These are phyloP conservation scores for Ceratopteris richardii DNA, from an alignment of 75 land plant species.

Conservation along the genomic window DNA sequence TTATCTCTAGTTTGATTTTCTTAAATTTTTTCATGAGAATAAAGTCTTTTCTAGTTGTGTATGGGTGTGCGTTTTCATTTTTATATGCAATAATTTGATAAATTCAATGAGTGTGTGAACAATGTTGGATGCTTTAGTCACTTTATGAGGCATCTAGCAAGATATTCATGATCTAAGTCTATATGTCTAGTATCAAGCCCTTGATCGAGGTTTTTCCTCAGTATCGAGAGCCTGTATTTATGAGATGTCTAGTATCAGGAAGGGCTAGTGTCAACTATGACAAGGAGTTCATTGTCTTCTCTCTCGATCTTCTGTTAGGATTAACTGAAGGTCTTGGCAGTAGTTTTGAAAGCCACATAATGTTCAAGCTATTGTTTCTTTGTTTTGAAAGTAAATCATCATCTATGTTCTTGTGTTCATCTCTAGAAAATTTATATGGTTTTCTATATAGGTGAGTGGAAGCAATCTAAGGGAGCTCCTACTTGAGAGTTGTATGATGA, in stretches of 20 bases:
- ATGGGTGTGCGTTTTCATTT: too few relatives aligned
- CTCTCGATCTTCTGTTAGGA: slow-evolving; percentile 89
- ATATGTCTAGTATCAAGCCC: slow-evolving; percentile 52
- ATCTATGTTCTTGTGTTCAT: too few relatives aligned
- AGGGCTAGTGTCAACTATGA: slow-evolving; percentile 81
- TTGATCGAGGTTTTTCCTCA: slow-evolving; percentile 86
- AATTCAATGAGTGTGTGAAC: too few relatives aligned
- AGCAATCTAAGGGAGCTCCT: slow-evolving; percentile 75
- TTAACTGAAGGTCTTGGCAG: slow-evolving; percentile 94
- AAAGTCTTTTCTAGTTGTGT: too few relatives aligned
- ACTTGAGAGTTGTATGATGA: slow-evolving; percentile 90
- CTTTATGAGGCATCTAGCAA: too few relatives aligned
- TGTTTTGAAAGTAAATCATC: background rate
- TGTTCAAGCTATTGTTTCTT: background rate
- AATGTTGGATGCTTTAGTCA: too few relatives aligned
- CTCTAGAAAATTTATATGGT: too few relatives aligned
- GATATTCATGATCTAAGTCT: background rate
- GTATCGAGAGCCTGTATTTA: slow-evolving; percentile 92
- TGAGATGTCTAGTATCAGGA: slow-evolving; percentile 84
- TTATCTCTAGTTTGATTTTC: too few relatives aligned
- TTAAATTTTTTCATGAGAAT: too few relatives aligned
- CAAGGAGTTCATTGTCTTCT: slow-evolving; percentile 93
- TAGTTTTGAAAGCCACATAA: slow-evolving; percentile 88
- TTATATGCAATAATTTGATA: too few relatives aligned
- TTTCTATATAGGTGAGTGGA: slow-evolving; percentile 71